Evolutionary conservation across 176 grass and related monocot species (phyloP), one percentile per base, ranked within the genome.

Genomic region (Ensete glaucum): DNA sequence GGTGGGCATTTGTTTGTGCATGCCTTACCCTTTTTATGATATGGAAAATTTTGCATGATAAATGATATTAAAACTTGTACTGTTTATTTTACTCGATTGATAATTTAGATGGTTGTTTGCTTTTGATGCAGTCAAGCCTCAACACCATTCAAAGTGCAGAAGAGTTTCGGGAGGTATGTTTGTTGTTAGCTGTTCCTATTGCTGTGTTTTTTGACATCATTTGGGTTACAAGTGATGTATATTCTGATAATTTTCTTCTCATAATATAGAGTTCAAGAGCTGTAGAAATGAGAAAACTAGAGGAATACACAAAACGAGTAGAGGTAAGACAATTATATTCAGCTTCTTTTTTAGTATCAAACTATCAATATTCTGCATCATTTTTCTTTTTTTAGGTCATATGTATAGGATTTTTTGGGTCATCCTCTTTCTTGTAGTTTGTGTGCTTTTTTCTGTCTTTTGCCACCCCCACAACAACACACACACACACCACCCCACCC

Each of bases 91-190:
- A 65, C 9, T 65, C 26, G 3, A 12, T 26, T 11, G 63, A 65
- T 65, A 65, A 65, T 26, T 26, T 17, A 22, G 19, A 27, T 77
- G 19, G 20, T 65, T 21, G 9, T 16, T 77, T 64, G n/a, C 13
- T 64, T 62, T 52, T 77, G 43, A 51, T 72, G 67, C 84, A 99
- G 96, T 85, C 84, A n/a, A 91, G 84, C 51, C 84, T 99, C 20
- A 91, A 99, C 71, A 99, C 84, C 52, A 81, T 99, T 52, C 96
- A 94, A 80, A 86, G 75, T 56, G 85, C 91, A 1, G 76, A 86
- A 55, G 96, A 99, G 73, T 77, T 99, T 91, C 82, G 82, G 49
- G 91, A 94, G 96, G 96, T 99, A 89, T 79, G 64, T 24, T 73
- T 64, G 68, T 55, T 87, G 60, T 50, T 62, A 12, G 49, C 22